Conservation (phyloP, 1,284 basidiomycete species). For the Sporisorium iseilematis-ciliati region DNA sequence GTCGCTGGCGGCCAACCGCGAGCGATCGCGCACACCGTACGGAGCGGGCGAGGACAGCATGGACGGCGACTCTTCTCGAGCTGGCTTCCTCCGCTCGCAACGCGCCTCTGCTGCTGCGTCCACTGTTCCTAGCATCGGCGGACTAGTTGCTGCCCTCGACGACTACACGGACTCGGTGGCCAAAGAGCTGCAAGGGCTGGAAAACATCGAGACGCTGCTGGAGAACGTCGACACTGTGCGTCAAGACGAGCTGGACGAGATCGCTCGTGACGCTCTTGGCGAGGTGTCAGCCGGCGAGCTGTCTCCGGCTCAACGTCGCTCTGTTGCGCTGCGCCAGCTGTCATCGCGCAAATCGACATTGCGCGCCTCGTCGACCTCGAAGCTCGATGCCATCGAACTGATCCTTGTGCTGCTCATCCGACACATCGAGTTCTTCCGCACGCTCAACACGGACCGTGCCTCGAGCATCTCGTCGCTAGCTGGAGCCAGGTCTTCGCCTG, state of each 20-base stretch:
- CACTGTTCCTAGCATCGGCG: conserved; percentile 79
- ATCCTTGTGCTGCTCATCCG: conserved; percentile 85
- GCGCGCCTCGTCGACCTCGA: conserved; percentile 73
- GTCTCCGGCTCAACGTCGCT: conserved; percentile 36
- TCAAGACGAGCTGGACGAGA: conserved; percentile 79
- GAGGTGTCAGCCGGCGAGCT: conserved; percentile 33
- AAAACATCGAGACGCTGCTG: conserved; percentile 79
- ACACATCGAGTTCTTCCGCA: conserved; percentile 77
- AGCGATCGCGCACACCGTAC: conserved; percentile 41
- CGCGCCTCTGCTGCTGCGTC: conserved; percentile 38
- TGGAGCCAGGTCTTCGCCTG: conserved; percentile 9
- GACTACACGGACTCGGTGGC: conserved; percentile 76
- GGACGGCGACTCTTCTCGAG: conserved; percentile 30
- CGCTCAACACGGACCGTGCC: conserved; percentile 40
- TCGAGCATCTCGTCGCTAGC: neutral
- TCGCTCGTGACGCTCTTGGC: conserved; percentile 53
- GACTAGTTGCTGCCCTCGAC: conserved; percentile 78
- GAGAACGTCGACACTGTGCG: conserved; percentile 78
- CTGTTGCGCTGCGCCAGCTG: conserved; percentile 76
- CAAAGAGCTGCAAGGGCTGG: conserved; percentile 77
- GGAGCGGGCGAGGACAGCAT: conserved; percentile 21
- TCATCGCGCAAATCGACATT: conserved; percentile 73
- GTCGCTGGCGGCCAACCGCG: conserved; percentile 46
- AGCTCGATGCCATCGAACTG: conserved; percentile 83
- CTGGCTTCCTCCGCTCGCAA: conserved; percentile 41